Conservation (phyloP, 129 eudicot genomes). For the Helichrysum umbraculigerum region DNA sequence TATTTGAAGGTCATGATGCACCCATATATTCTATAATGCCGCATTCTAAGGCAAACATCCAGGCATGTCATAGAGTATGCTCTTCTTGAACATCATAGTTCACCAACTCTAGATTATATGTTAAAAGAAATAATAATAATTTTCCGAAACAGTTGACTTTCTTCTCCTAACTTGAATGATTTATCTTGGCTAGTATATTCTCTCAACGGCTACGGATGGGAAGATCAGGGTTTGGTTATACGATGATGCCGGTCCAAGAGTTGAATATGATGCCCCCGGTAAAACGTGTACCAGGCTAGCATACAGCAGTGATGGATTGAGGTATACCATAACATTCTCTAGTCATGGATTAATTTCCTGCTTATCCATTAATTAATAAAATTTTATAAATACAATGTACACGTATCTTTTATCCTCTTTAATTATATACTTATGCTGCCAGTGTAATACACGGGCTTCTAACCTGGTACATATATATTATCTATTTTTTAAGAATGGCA, state of each 20-base stretch:
- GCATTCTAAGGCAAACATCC: constrained; percentile 33
- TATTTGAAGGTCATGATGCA: constrained; percentile 57
- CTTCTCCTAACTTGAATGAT: constrained; percentile 15
- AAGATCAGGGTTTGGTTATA: constrained; percentile 72
- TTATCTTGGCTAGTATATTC: constrained; percentile 47
- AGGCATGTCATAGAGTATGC: constrained; percentile 34
- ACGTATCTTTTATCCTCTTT: not conserved
- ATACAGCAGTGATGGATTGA: constrained; percentile 47
- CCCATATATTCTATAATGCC: constrained; percentile 58
- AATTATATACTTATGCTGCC: too few species aligned
- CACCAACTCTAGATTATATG: not conserved
- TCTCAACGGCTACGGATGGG: constrained; percentile 65
- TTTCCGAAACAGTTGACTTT: not conserved
- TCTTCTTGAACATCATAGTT: not conserved
- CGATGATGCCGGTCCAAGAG: constrained; percentile 46
- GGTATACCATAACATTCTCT: constrained; percentile 35
- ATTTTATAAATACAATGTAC: not conserved
- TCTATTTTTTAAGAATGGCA: too few species aligned
- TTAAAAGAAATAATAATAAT: not conserved
- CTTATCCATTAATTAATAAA: not conserved
- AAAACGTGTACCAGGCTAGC: too few species aligned
- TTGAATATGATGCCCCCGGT: constrained; percentile 42
- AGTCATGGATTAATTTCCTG: too few species aligned
- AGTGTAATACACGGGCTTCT: too few species aligned
- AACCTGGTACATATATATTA: too few species aligned